Conservation (phyloP, 257 asterid species). For the Nicotiana tabacum region DNA sequence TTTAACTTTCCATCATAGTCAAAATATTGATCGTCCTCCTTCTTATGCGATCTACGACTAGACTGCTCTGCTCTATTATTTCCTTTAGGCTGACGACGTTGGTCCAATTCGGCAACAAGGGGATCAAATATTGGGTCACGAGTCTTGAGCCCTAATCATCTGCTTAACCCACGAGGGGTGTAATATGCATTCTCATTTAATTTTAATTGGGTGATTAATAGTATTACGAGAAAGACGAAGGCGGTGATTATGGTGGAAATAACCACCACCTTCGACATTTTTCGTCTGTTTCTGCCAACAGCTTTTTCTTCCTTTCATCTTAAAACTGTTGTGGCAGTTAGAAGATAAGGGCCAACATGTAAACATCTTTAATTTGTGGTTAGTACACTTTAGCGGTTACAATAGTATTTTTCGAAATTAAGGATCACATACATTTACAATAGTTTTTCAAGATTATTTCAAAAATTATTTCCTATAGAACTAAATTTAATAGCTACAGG, state of each 20-base stretch:
- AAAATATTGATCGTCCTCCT: constrained; percentile 16
- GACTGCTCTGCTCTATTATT: not conserved
- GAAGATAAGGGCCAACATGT: not conserved
- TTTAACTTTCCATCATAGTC: constrained; percentile 23
- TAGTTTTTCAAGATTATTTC: not conserved
- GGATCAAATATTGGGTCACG: constrained; percentile 23
- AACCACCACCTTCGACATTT: constrained; percentile 40
- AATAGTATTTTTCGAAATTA: not conserved
- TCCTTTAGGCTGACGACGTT: not conserved
- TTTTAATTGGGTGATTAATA: not conserved
- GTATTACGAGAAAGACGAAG: constrained; percentile 12
- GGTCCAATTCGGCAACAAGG: constrained; percentile 12
- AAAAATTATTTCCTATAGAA: not conserved
- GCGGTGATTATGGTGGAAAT: constrained; percentile 19
- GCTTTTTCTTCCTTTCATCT: not conserved
- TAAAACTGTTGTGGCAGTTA: not conserved
- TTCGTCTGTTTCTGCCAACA: not conserved
- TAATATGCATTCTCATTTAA: not conserved
- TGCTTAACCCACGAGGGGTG: constrained; percentile 9
- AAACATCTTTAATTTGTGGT: not conserved
- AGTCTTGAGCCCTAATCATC: constrained; percentile 20
- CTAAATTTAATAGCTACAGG: too few relatives aligned
- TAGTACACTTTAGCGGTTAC: not conserved
- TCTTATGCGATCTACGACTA: not conserved
- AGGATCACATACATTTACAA: not conserved